Evolutionary conservation across 1,139 yeast genomes (phyloP).

Genomic region (Kurtzmaniella quercitrusa): DNA sequence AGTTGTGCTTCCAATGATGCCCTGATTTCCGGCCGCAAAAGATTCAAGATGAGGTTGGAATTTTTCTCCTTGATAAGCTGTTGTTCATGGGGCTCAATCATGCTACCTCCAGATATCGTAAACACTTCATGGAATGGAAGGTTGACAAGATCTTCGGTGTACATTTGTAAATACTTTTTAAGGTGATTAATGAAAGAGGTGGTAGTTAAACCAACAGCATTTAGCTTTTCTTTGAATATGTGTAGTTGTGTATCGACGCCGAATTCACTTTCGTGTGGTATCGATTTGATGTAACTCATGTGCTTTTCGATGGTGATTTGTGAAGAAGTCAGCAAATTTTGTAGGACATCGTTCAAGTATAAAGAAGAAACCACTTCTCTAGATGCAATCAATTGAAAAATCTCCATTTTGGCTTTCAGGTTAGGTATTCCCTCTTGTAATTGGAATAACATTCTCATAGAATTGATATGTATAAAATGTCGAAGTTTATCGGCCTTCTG

Average conservation of each 20-base stretch:
- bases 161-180: slow-evolving; percentile 10
- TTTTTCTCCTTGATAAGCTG: slow-evolving; percentile 32
- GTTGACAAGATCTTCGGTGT: slow-evolving; percentile 15
- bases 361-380: slow-evolving; percentile 16
- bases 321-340: not conserved
- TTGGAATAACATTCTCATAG: slow-evolving; percentile 5
- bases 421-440: slow-evolving; percentile 2
- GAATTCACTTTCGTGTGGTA: not conserved
- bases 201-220: not conserved
- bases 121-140: slow-evolving; percentile 37
- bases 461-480: slow-evolving; percentile 3
- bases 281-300: not conserved
- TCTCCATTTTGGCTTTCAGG: slow-evolving; percentile 7
- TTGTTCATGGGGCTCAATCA: slow-evolving; percentile 12
- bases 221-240: slow-evolving; percentile 7
- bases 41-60: slow-evolving; percentile 34
- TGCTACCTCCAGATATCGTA: slow-evolving; percentile 30
- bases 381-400: slow-evolving; percentile 6
- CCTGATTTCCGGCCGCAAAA: slow-evolving; percentile 38
- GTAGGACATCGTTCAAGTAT: slow-evolving; percentile 12
- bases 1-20: slow-evolving; percentile 27
- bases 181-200: not conserved
- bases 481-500: slow-evolving; percentile 1
- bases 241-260: not conserved
- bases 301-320: not conserved